Evolutionary conservation across 2,329 filamentous ascomycete species (phyloP).

Genomic region (Hypoxylon sp.): DNA sequence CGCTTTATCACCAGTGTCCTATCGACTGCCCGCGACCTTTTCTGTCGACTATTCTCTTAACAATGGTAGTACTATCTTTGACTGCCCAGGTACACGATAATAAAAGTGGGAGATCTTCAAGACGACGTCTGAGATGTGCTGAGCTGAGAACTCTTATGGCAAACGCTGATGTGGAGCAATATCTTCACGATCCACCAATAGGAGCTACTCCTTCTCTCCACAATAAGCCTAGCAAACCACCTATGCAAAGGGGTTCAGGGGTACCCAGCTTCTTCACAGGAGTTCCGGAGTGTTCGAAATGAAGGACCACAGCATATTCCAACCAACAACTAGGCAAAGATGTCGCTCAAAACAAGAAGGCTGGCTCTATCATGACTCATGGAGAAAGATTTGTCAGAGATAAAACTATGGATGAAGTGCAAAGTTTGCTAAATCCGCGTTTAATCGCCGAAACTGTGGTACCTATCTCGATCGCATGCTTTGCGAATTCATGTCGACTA

Average conservation of each 20-base stretch:
- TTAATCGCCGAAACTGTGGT: slow-evolving; percentile 14
- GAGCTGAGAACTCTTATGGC: background rate
- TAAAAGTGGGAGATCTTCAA: background rate
- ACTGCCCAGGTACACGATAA: no score
- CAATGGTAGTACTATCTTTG: background rate
- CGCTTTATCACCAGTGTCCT: background rate
- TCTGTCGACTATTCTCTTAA: background rate
- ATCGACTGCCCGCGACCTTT: background rate
- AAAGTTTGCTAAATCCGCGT: slow-evolving; percentile 4
- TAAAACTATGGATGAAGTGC: background rate
- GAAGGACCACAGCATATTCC: background rate
- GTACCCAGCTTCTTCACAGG: background rate
- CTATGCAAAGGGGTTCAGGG: background rate
- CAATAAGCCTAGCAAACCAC: background rate
- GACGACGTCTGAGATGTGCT: background rate
- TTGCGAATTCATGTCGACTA: background rate
- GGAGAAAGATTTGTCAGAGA: background rate
- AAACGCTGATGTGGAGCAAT: background rate
- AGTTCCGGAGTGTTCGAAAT: slow-evolving; percentile 24
- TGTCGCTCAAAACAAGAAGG: background rate
- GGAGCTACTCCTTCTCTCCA: slow-evolving; percentile 27
- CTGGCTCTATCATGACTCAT: background rate
- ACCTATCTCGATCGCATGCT: background rate
- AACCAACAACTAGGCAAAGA: background rate
- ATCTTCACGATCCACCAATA: slow-evolving; percentile 8